Percentiles rank a stretch among this genome's conserved stretches.
Evolutionary conservation across 1,284 basidiomycete genomes (phyloP).

Genomic region (Heterobasidion occidentale): DNA sequence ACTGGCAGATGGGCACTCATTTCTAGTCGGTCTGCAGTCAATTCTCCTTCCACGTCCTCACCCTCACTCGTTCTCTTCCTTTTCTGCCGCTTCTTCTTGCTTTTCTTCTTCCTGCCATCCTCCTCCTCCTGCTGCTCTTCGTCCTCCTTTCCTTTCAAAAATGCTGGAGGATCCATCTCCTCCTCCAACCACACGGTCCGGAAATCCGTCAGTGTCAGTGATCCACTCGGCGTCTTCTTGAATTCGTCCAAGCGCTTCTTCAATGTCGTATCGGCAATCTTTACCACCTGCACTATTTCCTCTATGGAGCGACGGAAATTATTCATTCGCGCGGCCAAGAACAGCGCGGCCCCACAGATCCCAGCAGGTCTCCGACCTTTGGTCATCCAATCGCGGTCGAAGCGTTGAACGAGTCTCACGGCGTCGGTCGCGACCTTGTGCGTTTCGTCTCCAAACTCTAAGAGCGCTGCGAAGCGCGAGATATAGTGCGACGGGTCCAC

Average conservation of each 20-base stretch:
- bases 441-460: constrained; percentile 95
- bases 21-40: neutral
- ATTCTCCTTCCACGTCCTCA: constrained; percentile 24
- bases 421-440: constrained; percentile 91
- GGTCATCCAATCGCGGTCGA: constrained; percentile 97
- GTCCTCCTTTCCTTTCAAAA: constrained; percentile 66
- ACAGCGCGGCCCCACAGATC: constrained; percentile 92
- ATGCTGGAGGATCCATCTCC: constrained; percentile 86
- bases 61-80: constrained; percentile 34
- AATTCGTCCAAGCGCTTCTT: constrained; percentile 96
- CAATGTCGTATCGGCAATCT: constrained; percentile 93
- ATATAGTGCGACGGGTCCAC: constrained; percentile 98
- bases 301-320: constrained; percentile 90
- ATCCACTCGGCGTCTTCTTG: constrained; percentile 81
- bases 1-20: neutral
- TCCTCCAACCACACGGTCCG: constrained; percentile 89
- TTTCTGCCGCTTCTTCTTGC: constrained; percentile 19
- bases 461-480: constrained; percentile 90
- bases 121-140: constrained; percentile 48
- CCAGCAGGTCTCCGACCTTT: constrained; percentile 93
- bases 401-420: constrained; percentile 88
- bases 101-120: constrained; percentile 17
- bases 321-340: constrained; percentile 97
- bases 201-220: constrained; percentile 87
- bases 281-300: constrained; percentile 97